These are phyloP conservation scores for Corinectria fuckeliana DNA, from an alignment of 2,329 filamentous ascomycete genomes.

Conservation along the genomic window DNA sequence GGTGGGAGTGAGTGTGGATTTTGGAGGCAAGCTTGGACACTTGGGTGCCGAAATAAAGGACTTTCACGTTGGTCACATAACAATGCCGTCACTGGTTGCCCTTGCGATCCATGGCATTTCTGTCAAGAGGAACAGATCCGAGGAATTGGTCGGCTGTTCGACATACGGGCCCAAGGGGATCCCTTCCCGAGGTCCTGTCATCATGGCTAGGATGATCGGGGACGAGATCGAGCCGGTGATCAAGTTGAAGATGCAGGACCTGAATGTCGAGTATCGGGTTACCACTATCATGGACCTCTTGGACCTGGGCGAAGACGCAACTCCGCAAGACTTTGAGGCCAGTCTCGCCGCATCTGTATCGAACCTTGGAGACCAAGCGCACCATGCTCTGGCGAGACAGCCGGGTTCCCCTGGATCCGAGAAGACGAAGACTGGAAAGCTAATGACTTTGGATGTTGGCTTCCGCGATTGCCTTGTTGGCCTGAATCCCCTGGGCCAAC, in stretches of 20 bases:
- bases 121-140: constrained; percentile 68
- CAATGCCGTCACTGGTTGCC: constrained; percentile 81
- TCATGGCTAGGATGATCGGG: constrained; percentile 90
- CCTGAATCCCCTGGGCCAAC: constrained; percentile 77
- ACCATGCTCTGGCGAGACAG: constrained; percentile 50
- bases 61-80: constrained; percentile 80
- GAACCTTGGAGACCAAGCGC: constrained; percentile 72
- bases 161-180: constrained; percentile 38
- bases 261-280: constrained; percentile 89
- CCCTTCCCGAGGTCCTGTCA: constrained; percentile 53
- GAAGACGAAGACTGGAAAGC: constrained; percentile 52
- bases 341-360: constrained; percentile 81
- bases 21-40: constrained; percentile 73
- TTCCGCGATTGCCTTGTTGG: constrained; percentile 84
- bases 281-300: constrained; percentile 82
- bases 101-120: constrained; percentile 71
- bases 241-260: constrained; percentile 84
- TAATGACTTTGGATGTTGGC: constrained; percentile 74
- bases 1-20: constrained; percentile 64
- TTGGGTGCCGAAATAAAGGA: constrained; percentile 65
- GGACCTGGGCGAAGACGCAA: constrained; percentile 70
- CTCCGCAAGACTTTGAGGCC: constrained; percentile 74
- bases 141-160: constrained; percentile 72
- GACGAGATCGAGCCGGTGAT: constrained; percentile 93
- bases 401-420: constrained; percentile 33